Conservation (phyloP, 768 basidiomycete genomes). For the Leccinum variicolor region DNA sequence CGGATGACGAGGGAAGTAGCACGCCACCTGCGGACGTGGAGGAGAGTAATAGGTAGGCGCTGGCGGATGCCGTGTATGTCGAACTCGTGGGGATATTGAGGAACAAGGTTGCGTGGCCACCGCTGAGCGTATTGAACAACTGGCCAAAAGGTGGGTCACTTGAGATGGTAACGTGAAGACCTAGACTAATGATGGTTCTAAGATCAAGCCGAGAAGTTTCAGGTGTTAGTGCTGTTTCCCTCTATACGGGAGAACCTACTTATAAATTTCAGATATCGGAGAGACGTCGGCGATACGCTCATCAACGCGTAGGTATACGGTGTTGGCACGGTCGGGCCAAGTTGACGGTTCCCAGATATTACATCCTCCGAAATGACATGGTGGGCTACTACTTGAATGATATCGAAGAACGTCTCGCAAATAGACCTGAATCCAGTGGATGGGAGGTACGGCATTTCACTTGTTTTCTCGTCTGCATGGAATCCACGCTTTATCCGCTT, state of each 20-base stretch:
- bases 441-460: constrained; percentile 66
- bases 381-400: constrained; percentile 66
- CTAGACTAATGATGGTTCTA: constrained; percentile 8
- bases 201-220: constrained; percentile 81
- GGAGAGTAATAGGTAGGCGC: constrained; percentile 40
- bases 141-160: constrained; percentile 66
- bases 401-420: constrained; percentile 51
- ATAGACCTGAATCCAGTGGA: constrained; percentile 41
- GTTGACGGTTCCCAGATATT: constrained; percentile 54
- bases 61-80: constrained; percentile 74
- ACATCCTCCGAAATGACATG: constrained; percentile 84
- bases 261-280: constrained; percentile 56
- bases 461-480: neutral
- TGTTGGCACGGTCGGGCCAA: neutral
- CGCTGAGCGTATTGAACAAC: constrained; percentile 36
- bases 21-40: constrained; percentile 17
- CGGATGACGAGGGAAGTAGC: constrained; percentile 29
- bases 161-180: neutral
- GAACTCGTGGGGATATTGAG: constrained; percentile 72
- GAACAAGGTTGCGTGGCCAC: constrained; percentile 74
- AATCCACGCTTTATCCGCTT: constrained; percentile 4
- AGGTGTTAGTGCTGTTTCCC: constrained; percentile 50
- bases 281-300: constrained; percentile 84
- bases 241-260: neutral
- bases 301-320: constrained; percentile 70